Evolutionary conservation across 805 yeast genomes (phyloP).

Genomic region (Myxozyma neotropica): DNA sequence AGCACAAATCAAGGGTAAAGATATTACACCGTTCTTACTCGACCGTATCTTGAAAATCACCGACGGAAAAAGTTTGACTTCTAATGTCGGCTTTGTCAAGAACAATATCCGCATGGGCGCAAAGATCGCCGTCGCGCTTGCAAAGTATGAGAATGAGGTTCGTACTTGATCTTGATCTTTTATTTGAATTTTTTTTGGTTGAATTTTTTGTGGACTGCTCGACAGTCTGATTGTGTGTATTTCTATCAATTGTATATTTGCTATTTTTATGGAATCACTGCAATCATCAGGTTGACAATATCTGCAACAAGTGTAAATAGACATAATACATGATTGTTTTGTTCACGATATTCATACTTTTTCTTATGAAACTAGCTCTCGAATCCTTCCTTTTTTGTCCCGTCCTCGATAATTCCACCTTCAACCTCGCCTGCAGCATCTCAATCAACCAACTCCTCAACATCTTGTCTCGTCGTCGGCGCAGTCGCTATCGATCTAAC

Average conservation of each 20-base stretch:
- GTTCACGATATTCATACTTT: not conserved
- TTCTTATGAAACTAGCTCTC: not conserved
- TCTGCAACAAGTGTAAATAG: not conserved
- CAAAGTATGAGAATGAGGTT: slow-evolving; percentile 41
- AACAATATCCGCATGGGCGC: slow-evolving; percentile 75
- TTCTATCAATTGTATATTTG: not conserved
- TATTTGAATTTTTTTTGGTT: not conserved
- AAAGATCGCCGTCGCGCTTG: slow-evolving; percentile 60
- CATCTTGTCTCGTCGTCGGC: slow-evolving; percentile 55
- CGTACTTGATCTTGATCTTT: not conserved
- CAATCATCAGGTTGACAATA: not conserved
- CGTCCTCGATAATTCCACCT: not conserved
- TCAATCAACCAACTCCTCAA: slow-evolving; percentile 1
- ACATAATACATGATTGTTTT: not conserved
- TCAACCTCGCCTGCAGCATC: not conserved
- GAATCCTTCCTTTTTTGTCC: not conserved
- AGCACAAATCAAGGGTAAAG: slow-evolving; percentile 65
- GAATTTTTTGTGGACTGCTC: not conserved
- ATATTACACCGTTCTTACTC: slow-evolving; percentile 76
- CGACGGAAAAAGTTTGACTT: slow-evolving; percentile 65
- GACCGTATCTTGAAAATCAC: slow-evolving; percentile 67
- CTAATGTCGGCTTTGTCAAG: slow-evolving; percentile 73
- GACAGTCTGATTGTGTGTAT: not conserved
- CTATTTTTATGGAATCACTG: not conserved
- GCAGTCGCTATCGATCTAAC: slow-evolving; percentile 76